Evolutionary conservation across 2,329 filamentous ascomycete genomes (phyloP), one percentile per base, ranked within the genome.

Genomic region (Scorias spongiosa): DNA sequence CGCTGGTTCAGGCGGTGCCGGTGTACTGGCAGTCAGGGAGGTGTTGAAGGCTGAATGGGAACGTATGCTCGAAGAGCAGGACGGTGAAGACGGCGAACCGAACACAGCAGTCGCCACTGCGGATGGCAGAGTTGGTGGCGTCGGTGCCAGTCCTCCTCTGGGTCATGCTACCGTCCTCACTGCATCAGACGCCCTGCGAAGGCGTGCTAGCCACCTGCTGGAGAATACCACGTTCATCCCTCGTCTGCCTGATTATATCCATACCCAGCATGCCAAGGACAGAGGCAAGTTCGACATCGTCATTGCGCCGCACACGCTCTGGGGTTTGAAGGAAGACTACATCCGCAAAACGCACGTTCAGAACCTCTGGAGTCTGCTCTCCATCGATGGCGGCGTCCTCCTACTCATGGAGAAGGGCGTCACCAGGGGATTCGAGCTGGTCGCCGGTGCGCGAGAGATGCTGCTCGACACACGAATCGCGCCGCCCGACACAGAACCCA

Each of bases 151-250:
- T 18, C 54, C 68, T 2, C 75, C 78, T 1, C 69, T 74, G 2
- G 84, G 85, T 1, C 86, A 81, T 59, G 81, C 83, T 43, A 88
- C 85, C 0, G 87, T 93, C 1, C 66, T 96, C 2, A 78, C 84
- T 2, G 86, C 80, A 0, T 83, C 85, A 0, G 76, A 86, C 48
- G 67, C 77, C 2, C 68, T 98, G 26, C 78, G 87, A 14, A 71
- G 83, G 44, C 81, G 87, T 29, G 71, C 86, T 18, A 85, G 86
- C 51, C 70, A 69, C 14, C 75, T 96, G 49, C 67, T 98, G 10
- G 74, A 93, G 32, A 81, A 95, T 59, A 96, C 91, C 0, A 93
- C 84, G 0, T 95, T 98, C 57, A 71, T 98, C 7, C 88, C 89
- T 7, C 79, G 88, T 3, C 67, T 96, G n/a, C 91, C 91, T 0